These are phyloP conservation scores for Arbutus unedo DNA, from an alignment of 148 eudicot species.

Conservation along the genomic window DNA sequence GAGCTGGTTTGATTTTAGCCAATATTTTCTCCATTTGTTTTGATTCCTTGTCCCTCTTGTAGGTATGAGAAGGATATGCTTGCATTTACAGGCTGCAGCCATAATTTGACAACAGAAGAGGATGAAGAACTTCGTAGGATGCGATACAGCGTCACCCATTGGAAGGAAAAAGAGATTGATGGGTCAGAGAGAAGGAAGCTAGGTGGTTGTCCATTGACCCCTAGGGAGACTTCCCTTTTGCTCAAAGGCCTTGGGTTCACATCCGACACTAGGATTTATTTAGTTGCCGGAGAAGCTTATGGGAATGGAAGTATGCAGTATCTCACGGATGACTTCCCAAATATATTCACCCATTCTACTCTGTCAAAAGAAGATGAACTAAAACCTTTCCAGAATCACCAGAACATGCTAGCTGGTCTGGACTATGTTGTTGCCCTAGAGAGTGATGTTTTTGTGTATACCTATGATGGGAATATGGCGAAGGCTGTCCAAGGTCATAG, in stretches of 20 bases:
- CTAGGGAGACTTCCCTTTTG: constrained; percentile 83
- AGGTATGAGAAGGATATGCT: constrained; percentile 99
- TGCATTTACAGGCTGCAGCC: constrained; percentile 97
- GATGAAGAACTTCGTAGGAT: constrained; percentile 76
- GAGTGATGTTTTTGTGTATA: constrained; percentile 84
- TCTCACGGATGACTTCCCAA: constrained; percentile 64
- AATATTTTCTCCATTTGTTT: background rate
- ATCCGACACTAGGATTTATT: constrained; percentile 71
- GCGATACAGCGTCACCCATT: constrained; percentile 86
- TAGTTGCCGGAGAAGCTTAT: constrained; percentile 96
- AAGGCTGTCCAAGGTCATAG: constrained; percentile 98
- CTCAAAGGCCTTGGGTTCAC: constrained; percentile 79
- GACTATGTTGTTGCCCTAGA: constrained; percentile 89
- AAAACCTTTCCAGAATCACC: constrained; percentile 70
- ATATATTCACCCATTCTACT: constrained; percentile 76
- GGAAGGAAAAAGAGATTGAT: constrained; percentile 98
- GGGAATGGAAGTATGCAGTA: constrained; percentile 86
- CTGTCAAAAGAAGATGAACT: constrained; percentile 73
- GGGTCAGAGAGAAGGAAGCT: constrained; percentile 73
- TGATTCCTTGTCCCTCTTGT: constrained; percentile 8
- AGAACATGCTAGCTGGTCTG: constrained; percentile 95
- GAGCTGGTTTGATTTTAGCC: background rate
- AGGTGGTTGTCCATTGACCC: constrained; percentile 95
- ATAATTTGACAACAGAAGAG: constrained; percentile 78
- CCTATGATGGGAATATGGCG: constrained; percentile 99